Evolutionary conservation across 768 basidiomycete genomes (phyloP).

Genomic region (Pleurotus citrinopileatus): DNA sequence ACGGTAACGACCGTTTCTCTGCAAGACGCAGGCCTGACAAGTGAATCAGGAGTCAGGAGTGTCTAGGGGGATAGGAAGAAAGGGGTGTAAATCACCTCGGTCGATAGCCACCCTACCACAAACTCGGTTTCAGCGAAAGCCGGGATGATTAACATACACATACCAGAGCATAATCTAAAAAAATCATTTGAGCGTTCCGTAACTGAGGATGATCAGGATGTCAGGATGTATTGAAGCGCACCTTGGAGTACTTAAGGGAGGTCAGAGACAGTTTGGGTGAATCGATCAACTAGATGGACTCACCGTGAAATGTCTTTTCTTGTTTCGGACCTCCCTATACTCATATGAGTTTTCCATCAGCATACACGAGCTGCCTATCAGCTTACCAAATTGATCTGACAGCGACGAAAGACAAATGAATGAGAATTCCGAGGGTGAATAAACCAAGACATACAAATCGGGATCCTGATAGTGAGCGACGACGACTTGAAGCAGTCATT

Average conservation of each 20-base stretch:
- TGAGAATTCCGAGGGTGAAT: too few relatives aligned
- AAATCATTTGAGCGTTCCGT: conserved; percentile 1
- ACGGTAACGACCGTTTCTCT: conserved; percentile 92
- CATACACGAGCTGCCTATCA: not conserved
- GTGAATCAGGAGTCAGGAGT: not conserved
- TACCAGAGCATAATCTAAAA: conserved; percentile 86
- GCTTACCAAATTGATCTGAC: conserved; percentile 81
- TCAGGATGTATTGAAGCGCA: too few relatives aligned
- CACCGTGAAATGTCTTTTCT: conserved; percentile 82
- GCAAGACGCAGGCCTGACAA: conserved; percentile 75
- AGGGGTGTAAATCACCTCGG: conserved; percentile 48
- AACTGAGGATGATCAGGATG: too few relatives aligned
- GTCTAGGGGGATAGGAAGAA: not conserved
- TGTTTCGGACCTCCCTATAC: conserved; percentile 85
- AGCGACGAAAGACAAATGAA: not conserved
- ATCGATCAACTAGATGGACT: conserved; percentile 19
- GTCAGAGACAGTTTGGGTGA: not conserved
- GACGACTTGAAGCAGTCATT: conserved; percentile 50
- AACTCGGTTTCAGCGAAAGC: not conserved
- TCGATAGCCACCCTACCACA: conserved; percentile 86
- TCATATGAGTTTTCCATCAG: not conserved
- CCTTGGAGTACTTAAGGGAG: conserved; percentile 72
- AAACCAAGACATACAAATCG: conserved; percentile 84
- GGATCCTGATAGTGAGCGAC: conserved; percentile 68
- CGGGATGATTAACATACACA: not conserved